phyloP scores from a whole-genome alignment of 371 early-diverging fungal species.

The Mortierella sp. region DNA sequence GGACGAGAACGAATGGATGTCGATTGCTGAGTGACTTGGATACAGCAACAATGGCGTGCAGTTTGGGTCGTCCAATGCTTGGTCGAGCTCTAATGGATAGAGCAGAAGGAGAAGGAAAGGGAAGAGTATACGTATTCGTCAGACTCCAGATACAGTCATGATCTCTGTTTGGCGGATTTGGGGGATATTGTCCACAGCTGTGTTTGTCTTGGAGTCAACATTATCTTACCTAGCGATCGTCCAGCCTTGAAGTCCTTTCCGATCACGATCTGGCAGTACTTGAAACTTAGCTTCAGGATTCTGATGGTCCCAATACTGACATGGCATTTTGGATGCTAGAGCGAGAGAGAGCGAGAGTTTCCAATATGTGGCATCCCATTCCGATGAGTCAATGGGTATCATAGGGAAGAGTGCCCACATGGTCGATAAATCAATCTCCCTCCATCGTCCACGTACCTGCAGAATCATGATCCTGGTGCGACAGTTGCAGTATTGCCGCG shows the following conservation, averaged over 20 bases:
- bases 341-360: background rate
- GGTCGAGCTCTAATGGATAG: conserved; percentile 33
- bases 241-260: conserved; percentile 49
- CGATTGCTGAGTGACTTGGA: conserved; percentile 43
- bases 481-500: conserved; percentile 52
- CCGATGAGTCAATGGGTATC: too few species aligned
- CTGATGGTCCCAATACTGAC: conserved; percentile 54
- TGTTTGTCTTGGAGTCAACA: background rate
- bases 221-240: conserved; percentile 28
- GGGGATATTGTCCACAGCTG: background rate
- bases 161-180: too few species aligned
- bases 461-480: conserved; percentile 49
- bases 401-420: background rate
- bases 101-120: background rate
- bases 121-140: too few species aligned
- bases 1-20: conserved; percentile 23
- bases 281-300: conserved; percentile 48
- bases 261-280: conserved; percentile 50
- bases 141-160: too few species aligned
- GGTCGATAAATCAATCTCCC: too few species aligned
- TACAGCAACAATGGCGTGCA: conserved; percentile 45
- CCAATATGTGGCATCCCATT: too few species aligned
- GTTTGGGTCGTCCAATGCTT: conserved; percentile 34
- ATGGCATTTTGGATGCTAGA: conserved; percentile 50
- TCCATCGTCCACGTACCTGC: conserved; percentile 18